Conservation (phyloP, 352 stramenopile species). For the Aphanomyces euteiches region DNA sequence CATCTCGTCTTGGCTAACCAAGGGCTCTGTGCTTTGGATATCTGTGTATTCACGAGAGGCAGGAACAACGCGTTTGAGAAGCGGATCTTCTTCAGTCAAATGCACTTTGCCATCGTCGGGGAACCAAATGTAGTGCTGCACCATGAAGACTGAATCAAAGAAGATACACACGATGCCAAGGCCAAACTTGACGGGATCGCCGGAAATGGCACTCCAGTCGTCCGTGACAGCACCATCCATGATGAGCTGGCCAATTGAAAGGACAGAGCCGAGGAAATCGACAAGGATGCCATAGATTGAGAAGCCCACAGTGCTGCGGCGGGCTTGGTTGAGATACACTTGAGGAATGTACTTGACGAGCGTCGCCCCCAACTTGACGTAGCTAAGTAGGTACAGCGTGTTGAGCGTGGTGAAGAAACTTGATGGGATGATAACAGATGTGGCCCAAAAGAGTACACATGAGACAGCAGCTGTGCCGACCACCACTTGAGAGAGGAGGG, state of each 20-base stretch:
- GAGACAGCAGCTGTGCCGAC: neutral
- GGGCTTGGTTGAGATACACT: slow-evolving; percentile 91
- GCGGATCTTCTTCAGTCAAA: slow-evolving; percentile 5
- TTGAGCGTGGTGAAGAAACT: slow-evolving; percentile 86
- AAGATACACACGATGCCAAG: slow-evolving; percentile 94
- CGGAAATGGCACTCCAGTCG: slow-evolving; percentile 93
- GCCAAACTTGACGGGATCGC: slow-evolving; percentile 94
- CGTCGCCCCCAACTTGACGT: slow-evolving; percentile 93
- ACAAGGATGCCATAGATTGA: slow-evolving; percentile 97
- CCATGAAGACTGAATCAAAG: slow-evolving; percentile 95
- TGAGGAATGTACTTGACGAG: slow-evolving; percentile 96
- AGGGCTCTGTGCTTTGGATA: too few species aligned
- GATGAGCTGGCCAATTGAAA: slow-evolving; percentile 92
- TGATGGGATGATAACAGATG: slow-evolving; percentile 25
- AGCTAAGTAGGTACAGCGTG: slow-evolving; percentile 91
- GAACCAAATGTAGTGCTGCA: slow-evolving; percentile 97
- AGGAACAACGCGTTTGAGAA: neutral
- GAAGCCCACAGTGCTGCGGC: slow-evolving; percentile 95
- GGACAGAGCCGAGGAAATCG: slow-evolving; percentile 90
- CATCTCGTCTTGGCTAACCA: too few species aligned
- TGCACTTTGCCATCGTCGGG: slow-evolving; percentile 4
- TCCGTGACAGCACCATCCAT: slow-evolving; percentile 88
- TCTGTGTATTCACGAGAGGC: neutral
- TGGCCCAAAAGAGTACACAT: slow-evolving; percentile 22
- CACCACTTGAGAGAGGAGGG: slow-evolving; percentile 29